Conservation (phyloP, 169 alveolate species). For the Cryptosporidium canis region DNA sequence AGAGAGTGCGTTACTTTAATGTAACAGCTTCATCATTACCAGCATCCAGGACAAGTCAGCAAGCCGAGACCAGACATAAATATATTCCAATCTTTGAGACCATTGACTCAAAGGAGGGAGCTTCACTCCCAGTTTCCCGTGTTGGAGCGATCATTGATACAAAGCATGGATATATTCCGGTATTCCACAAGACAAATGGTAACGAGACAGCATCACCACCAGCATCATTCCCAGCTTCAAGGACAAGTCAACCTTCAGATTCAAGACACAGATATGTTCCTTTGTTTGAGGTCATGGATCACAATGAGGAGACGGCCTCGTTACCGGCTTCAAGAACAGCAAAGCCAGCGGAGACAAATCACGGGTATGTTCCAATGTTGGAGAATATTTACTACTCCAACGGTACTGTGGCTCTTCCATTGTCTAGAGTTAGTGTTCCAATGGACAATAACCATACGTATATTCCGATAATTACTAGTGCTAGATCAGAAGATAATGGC, state of each 20-base stretch:
- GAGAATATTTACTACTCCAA: background rate
- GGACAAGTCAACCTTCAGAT: constrained; percentile 14
- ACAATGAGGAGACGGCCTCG: background rate
- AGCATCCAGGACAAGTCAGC: constrained; percentile 35
- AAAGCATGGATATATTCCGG: constrained; percentile 12
- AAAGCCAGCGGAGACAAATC: background rate
- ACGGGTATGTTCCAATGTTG: background rate
- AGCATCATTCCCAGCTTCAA: constrained; percentile 44
- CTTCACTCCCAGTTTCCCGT: constrained; percentile 34
- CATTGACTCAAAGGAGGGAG: background rate
- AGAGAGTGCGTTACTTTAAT: background rate
- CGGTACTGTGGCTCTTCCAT: background rate
- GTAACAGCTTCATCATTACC: constrained; percentile 13
- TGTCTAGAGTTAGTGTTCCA: constrained; percentile 18
- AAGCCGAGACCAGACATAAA: constrained; percentile 1
- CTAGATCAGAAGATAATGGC: background rate
- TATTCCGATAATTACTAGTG: background rate
- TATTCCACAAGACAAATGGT: background rate
- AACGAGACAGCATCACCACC: background rate
- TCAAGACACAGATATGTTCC: constrained; percentile 10
- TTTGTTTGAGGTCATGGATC: background rate
- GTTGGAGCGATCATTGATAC: background rate
- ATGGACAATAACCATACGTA: constrained; percentile 21
- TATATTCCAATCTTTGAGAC: background rate
- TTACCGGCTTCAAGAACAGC: constrained; percentile 39